Evolutionary conservation across 1,284 basidiomycete genomes (phyloP).

Genomic region (Rugosomyces carneus): DNA sequence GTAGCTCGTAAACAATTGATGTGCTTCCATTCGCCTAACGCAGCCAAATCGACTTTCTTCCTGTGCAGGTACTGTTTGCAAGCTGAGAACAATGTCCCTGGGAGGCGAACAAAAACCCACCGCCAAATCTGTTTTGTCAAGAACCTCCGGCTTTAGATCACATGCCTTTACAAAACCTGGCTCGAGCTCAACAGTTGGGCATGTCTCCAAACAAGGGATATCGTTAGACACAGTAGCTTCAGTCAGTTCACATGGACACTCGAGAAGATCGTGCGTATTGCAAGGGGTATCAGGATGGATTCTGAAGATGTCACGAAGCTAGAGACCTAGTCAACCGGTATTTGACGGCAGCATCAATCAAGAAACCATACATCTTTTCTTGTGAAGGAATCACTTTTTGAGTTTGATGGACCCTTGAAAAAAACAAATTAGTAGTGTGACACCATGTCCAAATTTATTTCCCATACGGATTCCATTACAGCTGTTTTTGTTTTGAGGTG

Average conservation of each 20-base stretch:
- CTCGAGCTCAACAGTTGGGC: conserved; percentile 24
- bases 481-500: conserved; percentile 40
- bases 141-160: conserved; percentile 46
- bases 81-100: neutral
- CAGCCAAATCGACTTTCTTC: conserved; percentile 73
- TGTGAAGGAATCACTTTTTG: conserved; percentile 82
- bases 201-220: conserved; percentile 17
- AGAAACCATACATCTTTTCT: conserved; percentile 68
- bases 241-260: conserved; percentile 56
- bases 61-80: conserved; percentile 56
- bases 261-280: conserved; percentile 87
- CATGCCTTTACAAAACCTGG: conserved; percentile 71
- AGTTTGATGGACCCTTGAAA: conserved; percentile 40
- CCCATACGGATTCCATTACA: conserved; percentile 55
- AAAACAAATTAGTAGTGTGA: conserved; percentile 12
- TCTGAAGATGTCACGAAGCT: conserved; percentile 90
- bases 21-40: conserved; percentile 86
- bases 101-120: conserved; percentile 31
- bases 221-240: conserved; percentile 17
- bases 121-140: conserved; percentile 47
- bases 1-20: conserved; percentile 59
- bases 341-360: neutral
- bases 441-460: neutral
- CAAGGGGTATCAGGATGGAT: conserved; percentile 77
- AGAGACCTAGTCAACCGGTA: conserved; percentile 7